Percentiles rank a stretch among this genome's conserved stretches.
Conservation (phyloP, 331 rosid genomes). For the Acacia concinna region DNA sequence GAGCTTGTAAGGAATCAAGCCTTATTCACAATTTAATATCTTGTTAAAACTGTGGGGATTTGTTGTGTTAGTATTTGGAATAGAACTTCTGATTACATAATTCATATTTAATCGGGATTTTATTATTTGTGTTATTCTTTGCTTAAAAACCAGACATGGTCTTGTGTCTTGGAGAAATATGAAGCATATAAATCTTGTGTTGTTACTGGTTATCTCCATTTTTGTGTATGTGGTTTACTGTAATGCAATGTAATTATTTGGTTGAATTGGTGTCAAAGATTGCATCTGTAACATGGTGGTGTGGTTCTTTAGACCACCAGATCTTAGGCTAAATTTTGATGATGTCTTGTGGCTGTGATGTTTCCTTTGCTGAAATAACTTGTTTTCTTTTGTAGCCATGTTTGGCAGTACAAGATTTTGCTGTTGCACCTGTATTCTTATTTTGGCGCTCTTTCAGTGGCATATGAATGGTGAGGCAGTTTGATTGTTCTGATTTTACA, state of each 20-base stretch:
- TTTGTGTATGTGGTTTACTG: not conserved
- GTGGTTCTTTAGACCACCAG: not conserved
- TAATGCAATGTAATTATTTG: not conserved
- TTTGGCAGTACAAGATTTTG: conserved; percentile 74
- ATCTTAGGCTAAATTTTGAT: conserved; percentile 6
- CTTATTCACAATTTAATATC: conserved; percentile 7
- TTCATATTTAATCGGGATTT: not conserved
- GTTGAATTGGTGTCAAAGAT: no score
- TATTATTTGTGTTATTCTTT: conserved; percentile 1
- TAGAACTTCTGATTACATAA: not conserved
- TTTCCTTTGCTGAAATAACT: conserved; percentile 27
- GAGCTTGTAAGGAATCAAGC: not conserved
- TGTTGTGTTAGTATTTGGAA: not conserved
- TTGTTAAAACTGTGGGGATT: not conserved
- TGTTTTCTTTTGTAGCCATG: conserved; percentile 57
- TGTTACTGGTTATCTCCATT: not conserved
- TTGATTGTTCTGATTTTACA: conserved; percentile 4
- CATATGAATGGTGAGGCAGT: conserved; percentile 75
- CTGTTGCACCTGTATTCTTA: conserved; percentile 79
- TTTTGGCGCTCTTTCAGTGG: conserved; percentile 75
- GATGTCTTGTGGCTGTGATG: not conserved
- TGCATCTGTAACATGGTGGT: no score
- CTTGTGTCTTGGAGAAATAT: not conserved
- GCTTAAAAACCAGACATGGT: conserved; percentile 7
- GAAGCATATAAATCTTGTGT: not conserved